Percentiles rank a stretch among this genome's conserved stretches.
These are phyloP conservation scores for Prunus armeniaca DNA, from an alignment of 306 rosid genomes.

Conservation along the genomic window DNA sequence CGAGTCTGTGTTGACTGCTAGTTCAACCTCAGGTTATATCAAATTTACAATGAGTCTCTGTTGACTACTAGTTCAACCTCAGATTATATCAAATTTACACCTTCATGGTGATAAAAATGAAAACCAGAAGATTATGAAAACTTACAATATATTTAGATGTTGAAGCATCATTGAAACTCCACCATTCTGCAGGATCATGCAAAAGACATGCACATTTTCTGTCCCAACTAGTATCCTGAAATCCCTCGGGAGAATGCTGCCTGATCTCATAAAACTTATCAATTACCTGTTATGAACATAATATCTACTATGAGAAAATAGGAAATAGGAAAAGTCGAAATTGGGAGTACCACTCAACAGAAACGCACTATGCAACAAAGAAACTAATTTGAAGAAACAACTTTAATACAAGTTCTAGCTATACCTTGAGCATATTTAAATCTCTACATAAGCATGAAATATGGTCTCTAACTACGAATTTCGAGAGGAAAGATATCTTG, in stretches of 20 bases:
- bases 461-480: background rate
- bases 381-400: background rate
- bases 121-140: constrained; percentile 27
- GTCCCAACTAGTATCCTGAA: constrained; percentile 63
- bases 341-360: background rate
- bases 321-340: background rate
- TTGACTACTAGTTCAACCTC: no score
- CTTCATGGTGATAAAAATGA: background rate
- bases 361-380: background rate
- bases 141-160: constrained; percentile 83
- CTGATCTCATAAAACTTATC: constrained; percentile 77
- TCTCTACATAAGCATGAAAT: background rate
- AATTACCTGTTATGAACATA: constrained; percentile 54
- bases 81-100: background rate
- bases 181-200: constrained; percentile 66
- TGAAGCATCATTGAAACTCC: constrained; percentile 82
- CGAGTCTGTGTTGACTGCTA: no score
- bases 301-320: constrained; percentile 10
- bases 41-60: background rate
- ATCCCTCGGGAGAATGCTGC: constrained; percentile 44
- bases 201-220: constrained; percentile 70
- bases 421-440: background rate
- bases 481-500: background rate
- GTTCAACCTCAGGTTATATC: no score
- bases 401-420: background rate